Evolutionary conservation across 2,329 filamentous ascomycete genomes (phyloP).

Genomic region (Venturia oleaginea): DNA sequence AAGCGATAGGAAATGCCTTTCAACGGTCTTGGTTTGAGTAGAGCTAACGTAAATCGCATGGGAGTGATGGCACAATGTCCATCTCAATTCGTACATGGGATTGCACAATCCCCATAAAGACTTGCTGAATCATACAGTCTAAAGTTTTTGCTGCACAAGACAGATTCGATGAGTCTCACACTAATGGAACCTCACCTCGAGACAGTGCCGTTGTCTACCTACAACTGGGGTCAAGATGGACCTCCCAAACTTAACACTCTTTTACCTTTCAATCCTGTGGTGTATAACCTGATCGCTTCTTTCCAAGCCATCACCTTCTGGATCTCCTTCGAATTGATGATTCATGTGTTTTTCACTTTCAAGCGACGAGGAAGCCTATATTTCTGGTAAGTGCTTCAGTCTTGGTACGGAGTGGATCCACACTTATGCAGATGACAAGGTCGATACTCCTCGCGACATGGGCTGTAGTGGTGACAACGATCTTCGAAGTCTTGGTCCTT

Average conservation of each 20-base stretch:
- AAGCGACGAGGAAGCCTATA: slow-evolving; percentile 1
- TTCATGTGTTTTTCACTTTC: slow-evolving; percentile 2
- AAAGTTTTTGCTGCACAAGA: too few relatives aligned
- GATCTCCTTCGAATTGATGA: neutral
- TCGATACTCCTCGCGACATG: slow-evolving; percentile 1
- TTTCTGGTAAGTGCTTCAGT: neutral
- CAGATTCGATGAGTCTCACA: too few relatives aligned
- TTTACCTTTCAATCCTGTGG: neutral
- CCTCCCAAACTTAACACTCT: neutral
- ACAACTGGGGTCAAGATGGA: neutral
- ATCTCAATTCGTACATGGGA: too few relatives aligned
- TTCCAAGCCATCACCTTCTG: neutral
- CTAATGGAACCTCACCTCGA: too few relatives aligned
- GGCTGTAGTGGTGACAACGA: neutral
- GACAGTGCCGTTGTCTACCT: neutral
- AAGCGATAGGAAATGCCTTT: too few relatives aligned
- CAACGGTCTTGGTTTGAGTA: too few relatives aligned
- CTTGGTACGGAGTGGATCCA: neutral
- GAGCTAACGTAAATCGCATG: too few relatives aligned
- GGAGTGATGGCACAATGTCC: too few relatives aligned
- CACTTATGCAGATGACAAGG: neutral
- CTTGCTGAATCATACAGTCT: too few relatives aligned
- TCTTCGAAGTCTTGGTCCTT: neutral
- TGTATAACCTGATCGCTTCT: neutral
- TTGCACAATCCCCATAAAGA: too few relatives aligned